phyloP scores from a whole-genome alignment of 2,329 filamentous ascomycete genomes.

The Monosporascus sp. region DNA sequence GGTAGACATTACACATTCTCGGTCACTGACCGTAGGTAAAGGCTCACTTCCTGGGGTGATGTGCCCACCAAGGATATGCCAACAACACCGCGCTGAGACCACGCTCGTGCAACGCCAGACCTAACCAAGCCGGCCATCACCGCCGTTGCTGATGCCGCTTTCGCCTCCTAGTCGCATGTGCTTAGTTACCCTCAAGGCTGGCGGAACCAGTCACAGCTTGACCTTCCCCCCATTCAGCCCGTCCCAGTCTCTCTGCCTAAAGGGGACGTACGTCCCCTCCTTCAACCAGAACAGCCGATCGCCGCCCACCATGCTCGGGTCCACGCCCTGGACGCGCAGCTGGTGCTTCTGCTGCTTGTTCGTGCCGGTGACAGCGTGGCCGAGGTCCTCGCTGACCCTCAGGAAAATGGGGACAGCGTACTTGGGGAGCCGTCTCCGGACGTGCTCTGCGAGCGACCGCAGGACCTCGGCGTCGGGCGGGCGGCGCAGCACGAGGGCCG shows the following conservation, averaged over 20 bases:
- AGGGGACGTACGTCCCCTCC: slow-evolving; percentile 61
- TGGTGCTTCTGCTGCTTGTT: slow-evolving; percentile 83
- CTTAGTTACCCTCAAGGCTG: neutral
- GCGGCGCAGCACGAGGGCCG: slow-evolving; percentile 56
- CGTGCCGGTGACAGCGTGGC: slow-evolving; percentile 68
- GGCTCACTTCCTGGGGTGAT: neutral
- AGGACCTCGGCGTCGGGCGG: slow-evolving; percentile 41
- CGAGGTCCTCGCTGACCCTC: slow-evolving; percentile 52
- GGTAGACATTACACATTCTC: too few species aligned
- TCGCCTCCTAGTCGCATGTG: neutral
- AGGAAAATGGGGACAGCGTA: slow-evolving; percentile 78
- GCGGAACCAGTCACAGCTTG: slow-evolving; percentile 50
- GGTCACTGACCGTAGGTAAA: neutral
- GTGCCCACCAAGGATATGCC: neutral
- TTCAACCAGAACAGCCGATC: slow-evolving; percentile 61
- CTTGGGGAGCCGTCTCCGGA: slow-evolving; percentile 53
- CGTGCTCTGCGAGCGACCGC: slow-evolving; percentile 56
- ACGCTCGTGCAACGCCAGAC: neutral
- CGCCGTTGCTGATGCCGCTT: neutral
- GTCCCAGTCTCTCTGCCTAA: slow-evolving; percentile 63
- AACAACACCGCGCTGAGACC: neutral
- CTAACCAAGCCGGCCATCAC: neutral
- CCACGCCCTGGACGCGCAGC: slow-evolving; percentile 67
- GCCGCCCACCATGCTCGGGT: slow-evolving; percentile 48
- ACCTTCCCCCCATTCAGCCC: slow-evolving; percentile 60